Evolutionary conservation across 768 basidiomycete species (phyloP), one percentile per base, ranked within the genome.

Genomic region (Lentinula aciculospora): DNA sequence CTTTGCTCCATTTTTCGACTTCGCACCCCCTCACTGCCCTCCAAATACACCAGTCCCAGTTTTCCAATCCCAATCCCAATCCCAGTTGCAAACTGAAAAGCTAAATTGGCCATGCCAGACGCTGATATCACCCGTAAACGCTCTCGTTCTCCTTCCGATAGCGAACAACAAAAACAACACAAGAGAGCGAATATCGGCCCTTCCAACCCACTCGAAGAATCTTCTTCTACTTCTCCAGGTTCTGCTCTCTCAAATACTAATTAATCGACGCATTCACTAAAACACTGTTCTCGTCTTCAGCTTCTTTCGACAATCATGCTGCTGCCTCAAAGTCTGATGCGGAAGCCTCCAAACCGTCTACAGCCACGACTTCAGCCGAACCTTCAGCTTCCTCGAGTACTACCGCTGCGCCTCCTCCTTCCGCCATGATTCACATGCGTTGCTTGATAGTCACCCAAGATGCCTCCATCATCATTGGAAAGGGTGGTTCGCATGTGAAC

Each of bases 401-500:
- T 66, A 76, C 36, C 2, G 64, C 74, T 5, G 63, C 75, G 9
- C 69, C 82, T 2, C 74, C 85, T 10, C 88, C 89, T 25, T 84
- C 90, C 17, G 87, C 89, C 31, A 85, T 85, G 73, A 99, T 99
- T 65, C 90, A 95, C 67, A 96, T 99, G 94, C 86, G 96, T 46
- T 95, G 94, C 71, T 78, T 99, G 66, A 99, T 99, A 68, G 97
- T 99, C 65, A 98, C 97, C 9, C 95, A 98, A 74, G 97, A 99
- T 73, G 97, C 97, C 12, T 95, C 93, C 56, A 96, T 99, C 74
- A 98, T 98, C 76, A 99, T 99, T 63, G 97, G 97, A 36, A 93
- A 94, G 73, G 90, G 79, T 50, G 96, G 96, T 62, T 83, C 89
- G 44, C 97, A 98, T 74, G 95, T 99, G 64, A 98, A 97, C 66